Evolutionary conservation across 345 rosid genomes (phyloP).

Genomic region (Salix suchowensis): DNA sequence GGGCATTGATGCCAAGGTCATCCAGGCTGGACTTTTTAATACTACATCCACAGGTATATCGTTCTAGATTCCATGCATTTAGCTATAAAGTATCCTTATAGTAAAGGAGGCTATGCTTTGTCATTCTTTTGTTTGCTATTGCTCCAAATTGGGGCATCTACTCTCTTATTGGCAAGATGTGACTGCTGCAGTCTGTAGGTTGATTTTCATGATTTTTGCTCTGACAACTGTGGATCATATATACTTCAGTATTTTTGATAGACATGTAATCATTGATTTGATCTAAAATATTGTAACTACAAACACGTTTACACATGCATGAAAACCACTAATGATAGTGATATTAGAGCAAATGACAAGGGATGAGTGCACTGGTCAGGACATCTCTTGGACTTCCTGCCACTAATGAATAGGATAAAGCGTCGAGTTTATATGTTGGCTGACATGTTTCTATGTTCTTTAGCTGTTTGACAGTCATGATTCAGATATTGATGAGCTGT

Average conservation of each 20-base stretch:
- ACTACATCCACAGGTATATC: slow-evolving; percentile 92
- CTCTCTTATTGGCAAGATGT: neutral
- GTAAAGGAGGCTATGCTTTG: neutral
- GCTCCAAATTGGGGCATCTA: neutral
- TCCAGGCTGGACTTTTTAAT: slow-evolving; percentile 98
- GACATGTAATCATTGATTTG: neutral
- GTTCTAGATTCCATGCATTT: neutral
- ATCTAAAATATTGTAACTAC: neutral
- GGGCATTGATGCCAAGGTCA: slow-evolving; percentile 99
- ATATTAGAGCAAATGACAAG: neutral
- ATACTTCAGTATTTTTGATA: neutral
- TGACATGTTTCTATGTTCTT: neutral
- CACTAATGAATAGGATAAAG: neutral
- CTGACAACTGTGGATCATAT: neutral
- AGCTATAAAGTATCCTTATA: slow-evolving; percentile 4
- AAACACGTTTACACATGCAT: neutral
- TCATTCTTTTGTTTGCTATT: neutral
- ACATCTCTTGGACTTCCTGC: neutral
- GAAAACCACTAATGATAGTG: neutral
- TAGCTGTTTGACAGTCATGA: neutral
- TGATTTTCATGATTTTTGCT: neutral
- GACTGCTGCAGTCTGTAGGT: neutral
- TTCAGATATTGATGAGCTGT: neutral
- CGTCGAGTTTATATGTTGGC: neutral
- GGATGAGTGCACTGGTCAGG: neutral